Base-by-base conservation (phyloP, 2,329 filamentous ascomycete genomes). In the Fonsecaea multimorphosa region DNA sequence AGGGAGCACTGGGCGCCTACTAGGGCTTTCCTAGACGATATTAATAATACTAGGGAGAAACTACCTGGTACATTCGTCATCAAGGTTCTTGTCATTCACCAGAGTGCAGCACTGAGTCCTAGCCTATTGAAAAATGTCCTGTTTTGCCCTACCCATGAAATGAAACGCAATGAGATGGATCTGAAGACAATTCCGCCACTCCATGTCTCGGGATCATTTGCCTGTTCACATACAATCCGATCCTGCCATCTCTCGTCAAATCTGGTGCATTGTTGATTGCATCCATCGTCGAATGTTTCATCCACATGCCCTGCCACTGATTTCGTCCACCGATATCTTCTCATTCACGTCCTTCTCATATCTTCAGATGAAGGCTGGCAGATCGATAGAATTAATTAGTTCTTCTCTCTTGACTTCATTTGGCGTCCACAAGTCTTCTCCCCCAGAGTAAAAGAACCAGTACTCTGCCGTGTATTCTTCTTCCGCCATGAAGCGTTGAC, bases 381-480 rank as follows among this genome's bases (percentile, higher is more conserved):
- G 51, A 16, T 59, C 31, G 46, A 31, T 31, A 36, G 34, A 14
- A 61, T 46, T 22, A 22, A 31, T 19, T 34, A 46, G 31, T 14
- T 44, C 36, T 38, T 64, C 51, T 36, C 16, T 54, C 16, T 55
- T 54, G 14, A 55, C 24, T 19, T 63, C 40, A n/a, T 61, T 52
- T 51, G 55, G 49, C n/a, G 64, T 65, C 61, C 51, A 64, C 34
- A 69, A 52, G 58, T 70, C 65, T 61, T 64, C 63, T 63, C 66
- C 59, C 29, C 51, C 66, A 3, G 64, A 60, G 32, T 66, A 64
- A 53, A 58, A 81, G 27, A 81, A 78, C 78, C 77, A 81, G 65
- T 81, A 81, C 69, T 80, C 76, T 5, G 79, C 78, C 5, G 76
- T 73, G 72, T 81, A 81, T 22, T 77, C 72, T 24, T 79, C 73